Evolutionary conservation across 2,329 filamentous ascomycete genomes (phyloP), one percentile per base, ranked within the genome.

Genomic region (Pseudogymnoascus sp.): DNA sequence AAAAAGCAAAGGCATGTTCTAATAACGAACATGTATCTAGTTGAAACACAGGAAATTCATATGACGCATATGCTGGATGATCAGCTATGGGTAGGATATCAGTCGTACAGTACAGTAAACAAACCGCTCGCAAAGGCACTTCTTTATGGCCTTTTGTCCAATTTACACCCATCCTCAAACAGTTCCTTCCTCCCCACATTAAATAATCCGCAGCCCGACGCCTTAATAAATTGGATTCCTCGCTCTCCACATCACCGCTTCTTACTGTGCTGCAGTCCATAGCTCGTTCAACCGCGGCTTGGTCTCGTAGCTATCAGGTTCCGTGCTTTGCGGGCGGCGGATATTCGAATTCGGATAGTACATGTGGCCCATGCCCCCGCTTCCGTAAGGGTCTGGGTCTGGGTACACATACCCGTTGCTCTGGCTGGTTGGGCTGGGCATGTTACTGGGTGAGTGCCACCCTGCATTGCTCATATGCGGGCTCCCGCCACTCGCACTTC

Each of bases 381-480:
- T 79, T 34, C 80, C 80, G 62, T 86, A 86, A 23, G 83, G 82
- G 66, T 95, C 90, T 0, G 90, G 88, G 66, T 96, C 95, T 6
- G 87, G 84, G 70, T 95, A 96, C 63, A 89, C 84, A 64, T 90
- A 92, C 63, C 78, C 79, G 57, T 82, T 83, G 45, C 80, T 82
- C 45, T 77, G 74, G 30, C 74, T 76, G 67, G 75, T 78, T 63
- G 91, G 88, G 7, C 88, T 86, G 8, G 87, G 84, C 65, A 71
- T 69, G 30, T 62, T 67, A 9, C 37, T 59, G 3, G 91, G 91
- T 3, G 91, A 95, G 65, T 90, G 88, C 92, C 92, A 96, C 59
- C 89, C 88, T 21, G 75, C 73, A 28, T 38, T 59, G 39, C 76
- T 75, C 84, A 96, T 90, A 72, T 96, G 92, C 57, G 92, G 92